Base-by-base conservation (phyloP, 2,329 filamentous ascomycete species). In the Dendrostoma leiphaemia region DNA sequence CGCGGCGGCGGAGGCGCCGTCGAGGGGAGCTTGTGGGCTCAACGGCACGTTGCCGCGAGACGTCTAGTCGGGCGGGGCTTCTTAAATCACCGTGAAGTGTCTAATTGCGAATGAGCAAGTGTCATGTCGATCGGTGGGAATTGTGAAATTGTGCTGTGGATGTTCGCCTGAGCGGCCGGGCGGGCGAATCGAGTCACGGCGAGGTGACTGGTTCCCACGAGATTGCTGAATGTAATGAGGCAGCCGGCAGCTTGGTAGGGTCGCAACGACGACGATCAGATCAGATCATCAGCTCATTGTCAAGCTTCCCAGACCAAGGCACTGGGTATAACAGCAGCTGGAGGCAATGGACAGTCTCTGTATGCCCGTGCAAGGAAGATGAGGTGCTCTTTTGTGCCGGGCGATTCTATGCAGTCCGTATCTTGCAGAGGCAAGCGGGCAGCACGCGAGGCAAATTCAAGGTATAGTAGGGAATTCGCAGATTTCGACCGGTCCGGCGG, bases 91-190 rank as follows among this genome's bases (percentile, higher is more conserved):
- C 54, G 44, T 41, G 45, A 38, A 31, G 52, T 38, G 49, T 56
- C 54, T 53, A 49, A 51, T 56, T 37, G 28, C 34, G 45, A 23
- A 29, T 32, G 38, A 45, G 45, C 52, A 45, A 37, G 35, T 41
- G 40, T 51, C 50, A 51, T 48, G 54, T 52, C 40, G 54, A 56
- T 56, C 54, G 35, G 52, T 47, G 49, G 47, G 13, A 47, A 46
- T 34, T 32, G 24, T 53, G 54, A 56, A 56, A 56, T 56, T 56
- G 50, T 48, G 54, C 35, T 55, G 53, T 52, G 53, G 53, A 47
- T 34, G 53, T 52, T 35, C 12, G 43, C 12, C 21, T 34, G 41
- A 40, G 29, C 26, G 24, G 43, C 9, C 13, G 43, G 8, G 41
- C 13, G 21, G 6, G 34, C 26, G 50, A 40, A 43, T 40, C 32